A percentile compares a stretch with the other conserved stretches of the same genome.
These are phyloP conservation scores for Tetrapisispora namnaoensis DNA, from an alignment of 805 yeast species.

Conservation along the genomic window DNA sequence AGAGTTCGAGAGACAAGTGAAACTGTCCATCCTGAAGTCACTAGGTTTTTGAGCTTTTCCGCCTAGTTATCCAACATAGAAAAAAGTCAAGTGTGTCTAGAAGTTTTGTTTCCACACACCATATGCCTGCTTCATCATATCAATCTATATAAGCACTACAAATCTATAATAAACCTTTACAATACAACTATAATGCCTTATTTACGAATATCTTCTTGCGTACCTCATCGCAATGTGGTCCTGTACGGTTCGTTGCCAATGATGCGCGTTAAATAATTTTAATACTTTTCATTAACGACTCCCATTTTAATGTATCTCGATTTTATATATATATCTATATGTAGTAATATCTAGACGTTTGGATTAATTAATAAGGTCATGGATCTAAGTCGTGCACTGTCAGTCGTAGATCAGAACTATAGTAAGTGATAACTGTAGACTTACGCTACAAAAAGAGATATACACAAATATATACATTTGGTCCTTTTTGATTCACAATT, in stretches of 20 bases:
- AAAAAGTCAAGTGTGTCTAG: too few relatives aligned
- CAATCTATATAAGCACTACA: not conserved
- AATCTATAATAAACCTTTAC: too few relatives aligned
- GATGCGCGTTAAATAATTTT: not conserved
- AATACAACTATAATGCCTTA: too few relatives aligned
- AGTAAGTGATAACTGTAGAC: too few relatives aligned
- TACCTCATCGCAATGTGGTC: not conserved
- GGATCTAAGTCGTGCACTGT: too few relatives aligned
- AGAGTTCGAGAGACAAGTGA: slow-evolving; percentile 56
- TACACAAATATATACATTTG: too few relatives aligned
- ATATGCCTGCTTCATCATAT: not conserved
- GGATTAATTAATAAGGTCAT: not conserved
- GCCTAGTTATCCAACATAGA: too few relatives aligned
- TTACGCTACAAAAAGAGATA: too few relatives aligned
- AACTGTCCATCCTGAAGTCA: slow-evolving; percentile 55
- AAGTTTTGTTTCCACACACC: too few relatives aligned
- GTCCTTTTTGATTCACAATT: too few relatives aligned
- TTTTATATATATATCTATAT: not conserved
- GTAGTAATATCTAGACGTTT: not conserved
- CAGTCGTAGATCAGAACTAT: too few relatives aligned
- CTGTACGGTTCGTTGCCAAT: not conserved
- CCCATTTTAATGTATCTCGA: not conserved
- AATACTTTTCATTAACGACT: not conserved
- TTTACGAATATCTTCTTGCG: too few relatives aligned
- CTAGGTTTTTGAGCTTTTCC: slow-evolving; percentile 44